Conservation (phyloP, 306 rosid genomes). For the Trifolium fragiferum region DNA sequence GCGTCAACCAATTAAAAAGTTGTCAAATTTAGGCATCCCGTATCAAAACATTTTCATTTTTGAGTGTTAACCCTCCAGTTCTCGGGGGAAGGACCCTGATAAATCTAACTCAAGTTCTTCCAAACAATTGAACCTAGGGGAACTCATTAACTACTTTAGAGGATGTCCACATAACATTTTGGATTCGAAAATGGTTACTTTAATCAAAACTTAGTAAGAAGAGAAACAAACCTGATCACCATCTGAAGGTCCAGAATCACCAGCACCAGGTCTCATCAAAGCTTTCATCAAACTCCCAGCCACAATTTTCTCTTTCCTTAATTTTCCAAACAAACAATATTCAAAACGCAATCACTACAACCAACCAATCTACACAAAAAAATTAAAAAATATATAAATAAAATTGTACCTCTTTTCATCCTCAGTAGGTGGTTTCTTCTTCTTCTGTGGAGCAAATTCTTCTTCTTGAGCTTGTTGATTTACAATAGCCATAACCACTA, state of each 20-base stretch:
- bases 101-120: too few relatives aligned
- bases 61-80: too few relatives aligned
- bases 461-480: constrained; percentile 53
- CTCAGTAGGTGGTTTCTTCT: constrained; percentile 76
- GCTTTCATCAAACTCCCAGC: constrained; percentile 97
- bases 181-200: not conserved
- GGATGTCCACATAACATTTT: not conserved
- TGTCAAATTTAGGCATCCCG: too few relatives aligned
- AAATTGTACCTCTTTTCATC: constrained; percentile 76
- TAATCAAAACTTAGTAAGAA: not conserved
- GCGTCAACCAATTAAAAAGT: not conserved
- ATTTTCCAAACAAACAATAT: constrained; percentile 35
- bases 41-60: too few relatives aligned
- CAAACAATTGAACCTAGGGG: too few relatives aligned
- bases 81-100: too few relatives aligned
- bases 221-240: constrained; percentile 80
- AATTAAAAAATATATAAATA: not conserved
- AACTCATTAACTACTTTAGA: too few relatives aligned
- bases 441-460: constrained; percentile 56
- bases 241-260: constrained; percentile 76
- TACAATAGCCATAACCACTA: constrained; percentile 56
- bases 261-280: constrained; percentile 83
- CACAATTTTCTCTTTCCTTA: constrained; percentile 78
- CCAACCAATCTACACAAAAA: not conserved
- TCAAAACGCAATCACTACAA: constrained; percentile 9